Conservation (phyloP, 2,329 filamentous ascomycete species). For the Pseudogymnoascus sp. region DNA sequence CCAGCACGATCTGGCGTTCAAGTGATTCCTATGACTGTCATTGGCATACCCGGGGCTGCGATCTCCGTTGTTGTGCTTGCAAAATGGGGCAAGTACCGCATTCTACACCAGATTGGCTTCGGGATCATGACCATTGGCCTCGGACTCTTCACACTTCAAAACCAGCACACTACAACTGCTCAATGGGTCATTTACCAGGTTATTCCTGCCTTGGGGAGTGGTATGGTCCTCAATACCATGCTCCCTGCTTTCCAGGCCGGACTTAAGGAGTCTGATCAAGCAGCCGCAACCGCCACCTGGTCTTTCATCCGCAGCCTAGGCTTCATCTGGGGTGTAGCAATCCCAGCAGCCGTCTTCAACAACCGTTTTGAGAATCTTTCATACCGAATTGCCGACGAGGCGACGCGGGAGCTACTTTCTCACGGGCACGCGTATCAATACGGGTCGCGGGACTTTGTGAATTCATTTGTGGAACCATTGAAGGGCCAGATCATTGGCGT, state of each 20-base stretch:
- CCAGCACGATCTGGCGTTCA: background rate
- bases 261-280: constrained; percentile 30
- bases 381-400: background rate
- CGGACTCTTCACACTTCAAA: constrained; percentile 35
- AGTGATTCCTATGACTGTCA: background rate
- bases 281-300: background rate
- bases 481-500: constrained; percentile 26
- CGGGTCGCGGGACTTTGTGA: background rate
- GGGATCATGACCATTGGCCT: constrained; percentile 11
- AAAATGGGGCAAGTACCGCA: background rate
- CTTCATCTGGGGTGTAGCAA: constrained; percentile 31
- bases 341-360: constrained; percentile 3
- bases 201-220: constrained; percentile 33
- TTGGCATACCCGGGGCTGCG: background rate
- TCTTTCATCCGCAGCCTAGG: constrained; percentile 35
- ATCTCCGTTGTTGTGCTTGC: constrained; percentile 1
- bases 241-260: constrained; percentile 37
- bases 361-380: background rate
- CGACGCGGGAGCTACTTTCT: background rate
- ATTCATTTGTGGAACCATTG: background rate
- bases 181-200: constrained; percentile 37
- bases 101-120: background rate
- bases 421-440: background rate
- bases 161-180: constrained; percentile 28
- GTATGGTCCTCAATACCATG: constrained; percentile 33